Base-by-base conservation (phyloP, 1,284 basidiomycete species). In the Irpex lacteus region DNA sequence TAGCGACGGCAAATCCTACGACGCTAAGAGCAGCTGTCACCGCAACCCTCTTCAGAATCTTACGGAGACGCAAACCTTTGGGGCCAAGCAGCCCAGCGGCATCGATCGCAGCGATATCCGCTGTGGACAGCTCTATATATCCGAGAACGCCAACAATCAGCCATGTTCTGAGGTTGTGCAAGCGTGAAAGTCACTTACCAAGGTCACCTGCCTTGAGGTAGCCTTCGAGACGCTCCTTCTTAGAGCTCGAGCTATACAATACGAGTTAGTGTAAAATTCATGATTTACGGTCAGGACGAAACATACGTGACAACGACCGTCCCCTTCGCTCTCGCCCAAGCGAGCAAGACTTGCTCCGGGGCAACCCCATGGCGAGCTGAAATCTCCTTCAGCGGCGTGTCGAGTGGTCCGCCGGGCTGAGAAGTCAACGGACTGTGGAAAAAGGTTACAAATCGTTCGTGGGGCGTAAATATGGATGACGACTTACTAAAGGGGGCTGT, bases 351-450 rank as follows among this genome's bases (percentile, higher is more conserved):
- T 73, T 94, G 92, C n/a, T 86, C 87, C 0, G 89, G 82, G 44
- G 85, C 84, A 9, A 83, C 85, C 4, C 82, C 79, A 11, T 88
- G 77, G n/a, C 85, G 79, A 55, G 80, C 70, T 0, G 89, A 87
- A 52, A 88, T 87, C 21, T 78, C 78, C 19, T 82, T 74, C 21
- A 94, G 72, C 0, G 85, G 82, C 37, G 77, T 80, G 72, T 92
- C 90, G n/a, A 94, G 85, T 0, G 91, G 86, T 2, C 92, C 92
- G 3, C 88, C 89, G 1, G 90, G 86, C 60, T 78, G 77, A 40
- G 75, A 80, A 0, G 90, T 93, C 58, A 94, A 83, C 0, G 92
- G 89, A 47, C 87, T 72, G 59, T 11, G 2, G 1, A n/a, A 8
- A 60, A 58, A 38, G n/a, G 44, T 6, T 38, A 18, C 26, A 64